Conservation (phyloP, 176 grass and related monocot species). For the Bothriochloa decipiens region DNA sequence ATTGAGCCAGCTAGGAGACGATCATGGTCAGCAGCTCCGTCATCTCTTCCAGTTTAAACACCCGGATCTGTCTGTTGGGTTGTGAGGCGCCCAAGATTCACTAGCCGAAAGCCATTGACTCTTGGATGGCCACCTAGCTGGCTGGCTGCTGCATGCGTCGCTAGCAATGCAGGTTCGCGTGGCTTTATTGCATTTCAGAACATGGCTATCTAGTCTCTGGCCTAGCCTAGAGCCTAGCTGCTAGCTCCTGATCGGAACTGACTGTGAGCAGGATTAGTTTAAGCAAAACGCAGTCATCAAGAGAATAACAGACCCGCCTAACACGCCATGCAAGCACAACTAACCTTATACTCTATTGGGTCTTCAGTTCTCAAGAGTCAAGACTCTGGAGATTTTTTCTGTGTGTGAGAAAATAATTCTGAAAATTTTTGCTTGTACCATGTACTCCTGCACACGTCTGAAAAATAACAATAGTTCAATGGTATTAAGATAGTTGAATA, state of each 20-base stretch:
- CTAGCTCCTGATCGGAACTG: slow-evolving; percentile 18
- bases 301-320: slow-evolving; percentile 9
- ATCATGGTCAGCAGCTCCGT: background rate
- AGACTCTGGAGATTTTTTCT: background rate
- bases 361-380: background rate
- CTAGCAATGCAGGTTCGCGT: background rate
- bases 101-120: background rate
- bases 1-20: background rate
- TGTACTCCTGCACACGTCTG: background rate
- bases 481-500: background rate
- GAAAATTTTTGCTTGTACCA: background rate
- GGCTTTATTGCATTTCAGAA: background rate
- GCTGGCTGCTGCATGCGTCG: background rate
- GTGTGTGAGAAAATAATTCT: background rate
- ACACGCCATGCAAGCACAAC: slow-evolving; percentile 16
- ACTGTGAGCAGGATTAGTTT: slow-evolving; percentile 20
- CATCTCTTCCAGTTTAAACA: background rate
- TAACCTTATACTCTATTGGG: background rate
- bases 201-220: slow-evolving; percentile 10
- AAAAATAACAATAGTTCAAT: background rate
- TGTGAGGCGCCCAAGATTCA: background rate
- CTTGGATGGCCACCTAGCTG: background rate
- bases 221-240: background rate
- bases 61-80: background rate
- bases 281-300: background rate